These are phyloP conservation scores for Geotrichum histeridarum DNA, from an alignment of 1,139 yeast species.

Conservation along the genomic window DNA sequence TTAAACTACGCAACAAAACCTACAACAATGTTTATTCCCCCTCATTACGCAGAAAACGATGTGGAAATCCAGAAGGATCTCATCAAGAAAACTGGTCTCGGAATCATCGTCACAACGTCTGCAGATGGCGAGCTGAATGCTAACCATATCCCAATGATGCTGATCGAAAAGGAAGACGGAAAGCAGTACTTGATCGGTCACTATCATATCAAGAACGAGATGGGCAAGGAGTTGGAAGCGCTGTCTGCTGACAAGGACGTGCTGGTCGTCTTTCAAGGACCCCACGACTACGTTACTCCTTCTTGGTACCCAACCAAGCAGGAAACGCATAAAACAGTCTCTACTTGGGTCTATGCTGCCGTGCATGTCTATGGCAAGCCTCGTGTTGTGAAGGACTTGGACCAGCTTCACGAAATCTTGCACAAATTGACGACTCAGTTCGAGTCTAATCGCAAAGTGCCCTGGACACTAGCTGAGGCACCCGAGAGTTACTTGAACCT, in stretches of 20 bases:
- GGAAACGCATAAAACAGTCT: conserved; percentile 58
- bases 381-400: conserved; percentile 37
- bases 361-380: conserved; percentile 58
- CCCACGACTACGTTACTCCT: conserved; percentile 56
- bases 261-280: conserved; percentile 52
- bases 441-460: conserved; percentile 41
- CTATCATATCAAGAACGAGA: conserved; percentile 53
- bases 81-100: conserved; percentile 50
- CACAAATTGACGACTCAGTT: conserved; percentile 46
- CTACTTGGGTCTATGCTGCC: conserved; percentile 67
- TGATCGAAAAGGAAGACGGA: conserved; percentile 42
- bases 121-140: conserved; percentile 42
- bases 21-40: conserved; percentile 30
- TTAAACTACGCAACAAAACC: no score
- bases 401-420: conserved; percentile 46
- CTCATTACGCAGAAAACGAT: conserved; percentile 28
- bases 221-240: conserved; percentile 44
- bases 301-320: conserved; percentile 53
- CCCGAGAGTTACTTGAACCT: conserved; percentile 48
- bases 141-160: conserved; percentile 56
- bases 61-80: conserved; percentile 44
- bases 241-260: conserved; percentile 32
- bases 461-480: conserved; percentile 59
- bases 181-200: conserved; percentile 50
- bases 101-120: conserved; percentile 46